Conservation (phyloP, 805 yeast species). For the Lachancea fermentati region DNA sequence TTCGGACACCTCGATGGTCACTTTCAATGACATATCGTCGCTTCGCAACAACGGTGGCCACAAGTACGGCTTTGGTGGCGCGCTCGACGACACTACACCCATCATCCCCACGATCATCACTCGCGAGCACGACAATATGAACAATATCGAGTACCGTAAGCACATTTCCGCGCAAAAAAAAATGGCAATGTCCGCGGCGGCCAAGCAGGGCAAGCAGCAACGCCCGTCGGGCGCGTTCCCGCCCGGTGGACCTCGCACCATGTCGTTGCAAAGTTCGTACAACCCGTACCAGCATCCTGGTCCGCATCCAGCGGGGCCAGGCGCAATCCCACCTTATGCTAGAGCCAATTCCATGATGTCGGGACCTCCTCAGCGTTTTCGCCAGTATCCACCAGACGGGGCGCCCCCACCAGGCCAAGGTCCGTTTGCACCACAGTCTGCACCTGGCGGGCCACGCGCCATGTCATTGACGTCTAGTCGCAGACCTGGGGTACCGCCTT, state of each 20-base stretch:
- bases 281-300: constrained; percentile 3
- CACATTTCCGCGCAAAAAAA: constrained; percentile 65
- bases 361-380: constrained; percentile 10
- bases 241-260: constrained; percentile 37
- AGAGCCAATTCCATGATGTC: constrained; percentile 12
- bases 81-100: constrained; percentile 55
- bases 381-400: constrained; percentile 8
- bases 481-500: constrained; percentile 9
- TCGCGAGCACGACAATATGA: constrained; percentile 30
- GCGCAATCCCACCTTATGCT: neutral
- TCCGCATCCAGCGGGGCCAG: neutral
- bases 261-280: constrained; percentile 36
- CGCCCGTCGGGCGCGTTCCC: constrained; percentile 18
- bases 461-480: constrained; percentile 28
- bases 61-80: constrained; percentile 43
- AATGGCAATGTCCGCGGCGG: constrained; percentile 42
- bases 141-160: constrained; percentile 62
- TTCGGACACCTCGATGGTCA: constrained; percentile 37
- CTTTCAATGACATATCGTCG: constrained; percentile 61
- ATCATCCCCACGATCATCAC: constrained; percentile 64
- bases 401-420: constrained; percentile 7
- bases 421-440: neutral
- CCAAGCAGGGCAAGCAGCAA: constrained; percentile 31
- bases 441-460: constrained; percentile 21
- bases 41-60: constrained; percentile 59